phyloP scores from a whole-genome alignment of 257 asterid species.

The Lantana camara region DNA sequence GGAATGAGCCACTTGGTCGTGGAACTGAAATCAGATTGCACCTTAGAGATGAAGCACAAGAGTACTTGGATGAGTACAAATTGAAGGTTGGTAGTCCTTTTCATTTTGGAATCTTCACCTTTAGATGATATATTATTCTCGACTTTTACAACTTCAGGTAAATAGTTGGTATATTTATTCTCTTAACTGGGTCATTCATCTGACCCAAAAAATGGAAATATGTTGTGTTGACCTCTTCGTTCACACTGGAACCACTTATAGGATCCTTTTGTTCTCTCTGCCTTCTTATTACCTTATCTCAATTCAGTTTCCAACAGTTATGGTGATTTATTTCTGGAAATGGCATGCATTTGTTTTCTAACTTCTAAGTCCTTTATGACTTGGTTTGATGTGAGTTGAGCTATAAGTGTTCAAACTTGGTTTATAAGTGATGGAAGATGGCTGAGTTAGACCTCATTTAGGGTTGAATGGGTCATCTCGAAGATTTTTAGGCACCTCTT shows the following conservation, averaged over 20 bases:
- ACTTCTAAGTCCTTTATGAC: background rate
- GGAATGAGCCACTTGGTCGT: constrained; percentile 96
- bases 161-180: background rate
- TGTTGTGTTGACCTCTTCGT: background rate
- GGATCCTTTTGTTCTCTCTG: too few relatives aligned
- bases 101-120: constrained; percentile 4
- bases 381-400: too few relatives aligned
- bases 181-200: background rate
- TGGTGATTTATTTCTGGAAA: background rate
- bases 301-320: background rate
- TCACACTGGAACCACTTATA: background rate
- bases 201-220: background rate
- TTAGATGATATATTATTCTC: background rate
- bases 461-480: background rate
- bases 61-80: constrained; percentile 80
- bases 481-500: background rate
- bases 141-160: background rate
- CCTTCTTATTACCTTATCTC: too few relatives aligned
- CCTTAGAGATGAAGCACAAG: constrained; percentile 89
- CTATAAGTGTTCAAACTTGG: background rate
- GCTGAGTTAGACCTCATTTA: background rate
- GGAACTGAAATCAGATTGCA: constrained; percentile 93
- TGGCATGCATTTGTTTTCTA: background rate
- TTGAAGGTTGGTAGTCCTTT: constrained; percentile 58
- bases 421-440: background rate